Evolutionary conservation across 2,329 filamentous ascomycete species (phyloP), one percentile per base, ranked within the genome.

Genomic region (Colletotrichum euphorbiae): DNA sequence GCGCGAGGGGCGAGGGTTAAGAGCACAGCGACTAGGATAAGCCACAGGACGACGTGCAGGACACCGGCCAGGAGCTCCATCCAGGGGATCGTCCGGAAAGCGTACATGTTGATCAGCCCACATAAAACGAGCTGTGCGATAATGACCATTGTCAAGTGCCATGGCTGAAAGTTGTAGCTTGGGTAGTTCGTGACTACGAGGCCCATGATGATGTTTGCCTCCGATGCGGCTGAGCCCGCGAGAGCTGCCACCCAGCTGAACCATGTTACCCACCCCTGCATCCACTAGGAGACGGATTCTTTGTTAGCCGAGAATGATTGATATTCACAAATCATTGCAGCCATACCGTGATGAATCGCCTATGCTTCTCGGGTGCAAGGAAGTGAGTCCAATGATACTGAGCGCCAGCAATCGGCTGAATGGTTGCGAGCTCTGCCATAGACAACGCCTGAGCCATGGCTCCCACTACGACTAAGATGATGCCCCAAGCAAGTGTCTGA

Each of bases 351-450:
- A 68, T 68, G 60, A 68, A 68, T 5, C 65, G 45, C 9, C 60
- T 40, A 21, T 68, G 65, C n/a, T 59, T 68, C 46, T 65, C 52
- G 2, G 65, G 65, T 19, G 65, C 65, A 6, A 68, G 60, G 12
- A 68, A 65, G 48, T 68, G 54, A 31, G 65, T 68, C 72, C 71
- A 73, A 57, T 73, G 71, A 31, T 72, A 73, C 51, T 73, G 72
- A 3, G 72, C 71, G 8, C 72, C 72, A 13, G 72, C 72, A 42
- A 72, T 73, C 12, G 72, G 72, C 1, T 70, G 70, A n/a, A 73
- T 73, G 38, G 71, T 69, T 8, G 72, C 65, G n/a, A 73, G 71
- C 43, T 73, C 72, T 1, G 72, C 72, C 72, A 72, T 73, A 43
- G 65, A 68, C 2, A 68, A 31, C 4, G 65, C 65, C 61, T 68